A percentile compares a stretch with the other conserved stretches of the same genome.
phyloP scores from a whole-genome alignment of 1,284 basidiomycete genomes.

The Rhodotorula sp. region DNA sequence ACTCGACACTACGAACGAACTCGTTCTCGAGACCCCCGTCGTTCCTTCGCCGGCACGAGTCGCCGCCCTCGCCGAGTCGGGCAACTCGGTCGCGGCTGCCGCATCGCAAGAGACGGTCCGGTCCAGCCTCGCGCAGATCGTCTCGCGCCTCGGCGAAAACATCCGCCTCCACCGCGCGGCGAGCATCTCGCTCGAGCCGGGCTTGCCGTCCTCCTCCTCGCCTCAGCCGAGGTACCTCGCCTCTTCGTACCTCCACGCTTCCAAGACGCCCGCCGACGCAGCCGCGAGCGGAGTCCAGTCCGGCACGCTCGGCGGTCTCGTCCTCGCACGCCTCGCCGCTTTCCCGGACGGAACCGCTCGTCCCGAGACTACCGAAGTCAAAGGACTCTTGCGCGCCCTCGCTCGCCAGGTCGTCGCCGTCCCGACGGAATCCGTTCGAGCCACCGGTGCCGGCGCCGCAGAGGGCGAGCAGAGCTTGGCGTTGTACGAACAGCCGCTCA shows the following conservation, averaged over 20 bases:
- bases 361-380: constrained; percentile 53
- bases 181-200: constrained; percentile 64
- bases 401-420: constrained; percentile 85
- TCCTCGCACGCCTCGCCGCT: constrained; percentile 56
- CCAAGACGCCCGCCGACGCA: constrained; percentile 51
- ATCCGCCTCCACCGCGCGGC: constrained; percentile 73
- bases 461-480: constrained; percentile 59
- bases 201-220: constrained; percentile 49
- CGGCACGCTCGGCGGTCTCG: constrained; percentile 70
- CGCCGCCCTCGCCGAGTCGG: constrained; percentile 63
- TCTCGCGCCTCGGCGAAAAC: constrained; percentile 87
- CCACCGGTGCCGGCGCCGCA: constrained; percentile 45
- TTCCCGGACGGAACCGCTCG: not conserved
- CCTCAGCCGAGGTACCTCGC: constrained; percentile 57
- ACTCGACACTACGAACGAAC: constrained; percentile 24
- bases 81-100: constrained; percentile 1
- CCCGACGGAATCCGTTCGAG: constrained; percentile 64
- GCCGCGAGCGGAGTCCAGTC: constrained; percentile 50
- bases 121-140: constrained; percentile 65
- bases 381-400: constrained; percentile 70
- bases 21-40: constrained; percentile 52
- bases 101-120: constrained; percentile 50
- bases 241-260: constrained; percentile 76
- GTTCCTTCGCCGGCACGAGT: constrained; percentile 50
- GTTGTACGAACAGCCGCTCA: constrained; percentile 77